Evolutionary conservation across 352 stramenopile species (phyloP).

Genomic region (Phytophthora sojae): DNA sequence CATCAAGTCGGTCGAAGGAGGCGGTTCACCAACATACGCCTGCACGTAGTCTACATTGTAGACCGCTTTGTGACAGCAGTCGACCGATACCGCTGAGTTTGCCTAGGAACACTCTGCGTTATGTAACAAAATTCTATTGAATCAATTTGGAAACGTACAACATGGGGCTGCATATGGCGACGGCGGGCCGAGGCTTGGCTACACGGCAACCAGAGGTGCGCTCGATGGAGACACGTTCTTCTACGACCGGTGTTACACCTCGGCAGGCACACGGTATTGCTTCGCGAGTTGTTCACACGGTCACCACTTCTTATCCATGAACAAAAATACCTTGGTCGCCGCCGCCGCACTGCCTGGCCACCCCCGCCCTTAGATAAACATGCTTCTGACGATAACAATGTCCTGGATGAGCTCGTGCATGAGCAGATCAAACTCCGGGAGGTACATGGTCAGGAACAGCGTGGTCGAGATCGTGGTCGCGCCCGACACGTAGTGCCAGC

Average conservation of each 20-base stretch:
- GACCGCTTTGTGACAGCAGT: neutral
- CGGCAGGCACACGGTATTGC: too few relatives aligned
- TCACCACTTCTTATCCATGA: neutral
- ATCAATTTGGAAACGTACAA: constrained; percentile 31
- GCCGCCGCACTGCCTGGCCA: constrained; percentile 3
- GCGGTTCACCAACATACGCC: neutral
- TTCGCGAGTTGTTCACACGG: too few relatives aligned
- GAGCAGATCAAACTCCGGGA: constrained; percentile 83
- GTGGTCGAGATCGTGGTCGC: constrained; percentile 79
- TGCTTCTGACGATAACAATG: constrained; percentile 54
- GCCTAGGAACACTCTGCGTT: neutral
- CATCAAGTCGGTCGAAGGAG: constrained; percentile 19
- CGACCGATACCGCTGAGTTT: neutral
- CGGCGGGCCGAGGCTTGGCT: neutral
- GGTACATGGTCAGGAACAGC: constrained; percentile 76
- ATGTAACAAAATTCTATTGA: constrained; percentile 40
- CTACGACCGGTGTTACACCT: too few relatives aligned
- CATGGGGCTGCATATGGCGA: neutral
- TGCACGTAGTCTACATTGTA: too few relatives aligned
- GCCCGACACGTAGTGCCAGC: constrained; percentile 86
- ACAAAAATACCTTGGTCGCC: neutral
- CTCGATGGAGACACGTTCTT: too few relatives aligned
- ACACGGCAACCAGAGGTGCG: too few relatives aligned
- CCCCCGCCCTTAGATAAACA: constrained; percentile 46
- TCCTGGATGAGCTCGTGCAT: constrained; percentile 79